A percentile compares a stretch with the other conserved stretches of the same genome.
These are phyloP conservation scores for Clitopilus passeckerianus DNA, from an alignment of 768 basidiomycete species.

Conservation along the genomic window DNA sequence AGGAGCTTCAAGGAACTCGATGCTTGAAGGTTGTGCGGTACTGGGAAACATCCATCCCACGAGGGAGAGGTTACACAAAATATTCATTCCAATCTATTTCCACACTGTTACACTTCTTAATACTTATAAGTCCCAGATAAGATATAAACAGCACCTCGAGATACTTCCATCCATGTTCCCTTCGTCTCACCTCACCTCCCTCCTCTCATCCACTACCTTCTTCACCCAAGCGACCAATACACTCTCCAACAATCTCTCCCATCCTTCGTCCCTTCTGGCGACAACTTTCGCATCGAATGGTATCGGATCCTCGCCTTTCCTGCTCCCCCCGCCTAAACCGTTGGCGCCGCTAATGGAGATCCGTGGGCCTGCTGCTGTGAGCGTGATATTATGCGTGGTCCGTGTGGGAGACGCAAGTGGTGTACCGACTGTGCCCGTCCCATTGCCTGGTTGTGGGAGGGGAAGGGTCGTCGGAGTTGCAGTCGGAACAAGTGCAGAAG, in stretches of 20 bases:
- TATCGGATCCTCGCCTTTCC: slow-evolving; percentile 36
- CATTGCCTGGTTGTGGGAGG: not conserved
- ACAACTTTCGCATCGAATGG: slow-evolving; percentile 71
- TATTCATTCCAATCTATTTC: not conserved
- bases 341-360: not conserved
- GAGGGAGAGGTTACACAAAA: too few relatives aligned
- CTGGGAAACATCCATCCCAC: too few relatives aligned
- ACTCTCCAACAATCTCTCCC: slow-evolving; percentile 75
- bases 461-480: slow-evolving; percentile 7
- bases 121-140: not conserved
- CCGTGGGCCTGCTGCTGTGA: slow-evolving; percentile 7
- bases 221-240: slow-evolving; percentile 63
- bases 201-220: slow-evolving; percentile 65
- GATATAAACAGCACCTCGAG: not conserved
- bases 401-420: slow-evolving; percentile 25
- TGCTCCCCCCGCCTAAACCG: slow-evolving; percentile 14
- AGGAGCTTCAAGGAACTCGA: too few relatives aligned
- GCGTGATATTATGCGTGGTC: slow-evolving; percentile 29
- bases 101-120: not conserved
- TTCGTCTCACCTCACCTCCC: slow-evolving; percentile 13
- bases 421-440: slow-evolving; percentile 12
- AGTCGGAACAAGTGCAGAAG: slow-evolving; percentile 23
- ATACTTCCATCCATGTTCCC: not conserved
- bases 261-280: slow-evolving; percentile 70
- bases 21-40: too few relatives aligned